Base-by-base conservation (phyloP, 1,139 yeast genomes). In the Yamadazyma triangularis region DNA sequence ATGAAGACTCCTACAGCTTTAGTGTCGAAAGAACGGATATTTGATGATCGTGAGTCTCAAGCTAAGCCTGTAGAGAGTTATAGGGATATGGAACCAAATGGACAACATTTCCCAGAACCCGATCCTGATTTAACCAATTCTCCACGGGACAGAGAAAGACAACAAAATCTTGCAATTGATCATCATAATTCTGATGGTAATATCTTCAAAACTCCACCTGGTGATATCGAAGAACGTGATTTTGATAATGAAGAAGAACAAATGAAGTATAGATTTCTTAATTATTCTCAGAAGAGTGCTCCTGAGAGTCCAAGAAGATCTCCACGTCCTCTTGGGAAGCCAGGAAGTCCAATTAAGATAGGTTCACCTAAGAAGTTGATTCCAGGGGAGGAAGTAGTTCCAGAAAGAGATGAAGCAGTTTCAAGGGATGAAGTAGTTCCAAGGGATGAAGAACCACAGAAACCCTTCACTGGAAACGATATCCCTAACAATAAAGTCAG, bases 311-410 rank as follows among this genome's bases (percentile, higher is more conserved):
- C 23, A 9, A 8, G 15, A 14, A 15, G 14, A 11, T 8, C 8
- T 7, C 10, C 6, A 5, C 8, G 12, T 10, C 5, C 12, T 8
- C 5, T 25, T 8, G 16, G 12, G 11, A 37, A 29, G 20, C 32
- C 36, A 16, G 30, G 38, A 8, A 34, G 57, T 15, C 64, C 70
- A 3, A 66, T 67, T 26, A 66, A 67, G 40, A 63, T 66, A 32
- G 60, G 62, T 5, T 60, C 68, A 2, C 73, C n/a, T n/a, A n/a
- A 64, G 19, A 42, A 54, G 34, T 41, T 64, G 25, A 53, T 61
- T n/a, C n/a, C n/a, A n/a, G n/a, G n/a, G n/a, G n/a, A n/a, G n/a
- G n/a, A n/a, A n/a, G n/a, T n/a, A n/a, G n/a, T n/a, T n/a, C n/a
- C n/a, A n/a, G n/a, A n/a, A n/a, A n/a, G n/a, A n/a, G n/a, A n/a